These are phyloP conservation scores for Solanum etuberosum DNA, from an alignment of 257 asterid genomes.

Conservation along the genomic window DNA sequence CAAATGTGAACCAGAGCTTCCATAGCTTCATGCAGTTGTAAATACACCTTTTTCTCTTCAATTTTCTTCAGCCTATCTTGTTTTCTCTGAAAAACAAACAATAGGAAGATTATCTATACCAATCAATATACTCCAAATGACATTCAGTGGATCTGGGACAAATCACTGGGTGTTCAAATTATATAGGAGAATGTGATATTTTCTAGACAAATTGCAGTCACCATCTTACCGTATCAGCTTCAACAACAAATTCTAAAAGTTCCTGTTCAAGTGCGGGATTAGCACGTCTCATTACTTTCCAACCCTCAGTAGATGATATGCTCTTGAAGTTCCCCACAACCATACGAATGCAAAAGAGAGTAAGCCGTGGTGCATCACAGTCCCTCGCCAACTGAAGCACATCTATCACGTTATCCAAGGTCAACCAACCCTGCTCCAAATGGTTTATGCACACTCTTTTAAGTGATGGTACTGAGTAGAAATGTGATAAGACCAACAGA, in stretches of 20 bases:
- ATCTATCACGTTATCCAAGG: slow-evolving; percentile 54
- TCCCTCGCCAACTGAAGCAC: slow-evolving; percentile 63
- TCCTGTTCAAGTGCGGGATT: slow-evolving; percentile 81
- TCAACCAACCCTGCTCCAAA: slow-evolving; percentile 57
- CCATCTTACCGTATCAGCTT: slow-evolving; percentile 76
- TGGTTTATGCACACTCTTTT: slow-evolving; percentile 42
- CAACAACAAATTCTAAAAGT: slow-evolving; percentile 60
- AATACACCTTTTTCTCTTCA: slow-evolving; percentile 67
- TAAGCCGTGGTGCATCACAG: slow-evolving; percentile 67
- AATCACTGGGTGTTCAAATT: neutral
- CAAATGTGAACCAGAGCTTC: slow-evolving; percentile 85
- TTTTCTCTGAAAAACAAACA: slow-evolving; percentile 42
- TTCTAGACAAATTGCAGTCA: neutral
- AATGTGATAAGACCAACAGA: slow-evolving; percentile 68
- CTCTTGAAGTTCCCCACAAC: slow-evolving; percentile 54
- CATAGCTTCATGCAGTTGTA: slow-evolving; percentile 87
- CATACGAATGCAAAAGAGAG: slow-evolving; percentile 44
- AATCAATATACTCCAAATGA: neutral
- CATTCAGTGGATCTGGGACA: neutral
- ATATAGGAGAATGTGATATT: neutral
- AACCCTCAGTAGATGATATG: slow-evolving; percentile 64
- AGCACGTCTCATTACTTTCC: slow-evolving; percentile 74
- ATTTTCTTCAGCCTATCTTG: slow-evolving; percentile 55
- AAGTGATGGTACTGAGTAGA: slow-evolving; percentile 47
- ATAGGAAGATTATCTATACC: neutral